Evolutionary conservation across 2,329 filamentous ascomycete genomes (phyloP), one percentile per base, ranked within the genome.

Genomic region (Trichoderma sp.): DNA sequence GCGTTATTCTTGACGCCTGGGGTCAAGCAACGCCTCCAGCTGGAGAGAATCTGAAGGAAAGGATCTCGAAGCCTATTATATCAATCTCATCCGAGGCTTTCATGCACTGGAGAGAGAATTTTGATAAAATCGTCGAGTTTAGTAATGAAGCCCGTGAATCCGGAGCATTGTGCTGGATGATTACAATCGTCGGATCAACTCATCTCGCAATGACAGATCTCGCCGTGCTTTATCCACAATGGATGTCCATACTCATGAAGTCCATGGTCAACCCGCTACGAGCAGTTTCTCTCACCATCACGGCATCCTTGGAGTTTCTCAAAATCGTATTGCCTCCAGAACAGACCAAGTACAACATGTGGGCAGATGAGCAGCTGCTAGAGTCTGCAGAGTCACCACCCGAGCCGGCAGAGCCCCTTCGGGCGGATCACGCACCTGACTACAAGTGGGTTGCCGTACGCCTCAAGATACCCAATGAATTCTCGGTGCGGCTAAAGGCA

Each of bases 161-260:
- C 9, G 81, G 81, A 12, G 77, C 77, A 2, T 76, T 80, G 2
- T 81, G 80, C 54, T 86, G 84, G 83, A 82, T 85, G 76, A 76
- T 84, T 73, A 82, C 83, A 29, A 80, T 85, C 60, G 79, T 81
- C 42, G 89, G 89, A 29, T 89, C 87, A 1, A 86, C 90, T 1
- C 88, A 91, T 73, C 80, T 91, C 34, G 86, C 84, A 5, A 88
- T 90, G 74, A 88, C 86, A 2, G 89, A 91, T 76, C 91, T 91
- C 73, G 85, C 86, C 2, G 78, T 91, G 2, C 77, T 91, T 19
- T 91, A 90, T 72, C 86, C 84, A 4, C 82, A 83, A 48, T 79
- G 87, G 71, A 85, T 86, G 74, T 84, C 85, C 1, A 74, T 87
- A 9, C 77, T 90, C 15, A 80, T 88, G 70, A 91, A 91, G 75